Evolutionary conservation across 208 protist genomes (phyloP).

Genomic region (Leishmania aethiopica): DNA sequence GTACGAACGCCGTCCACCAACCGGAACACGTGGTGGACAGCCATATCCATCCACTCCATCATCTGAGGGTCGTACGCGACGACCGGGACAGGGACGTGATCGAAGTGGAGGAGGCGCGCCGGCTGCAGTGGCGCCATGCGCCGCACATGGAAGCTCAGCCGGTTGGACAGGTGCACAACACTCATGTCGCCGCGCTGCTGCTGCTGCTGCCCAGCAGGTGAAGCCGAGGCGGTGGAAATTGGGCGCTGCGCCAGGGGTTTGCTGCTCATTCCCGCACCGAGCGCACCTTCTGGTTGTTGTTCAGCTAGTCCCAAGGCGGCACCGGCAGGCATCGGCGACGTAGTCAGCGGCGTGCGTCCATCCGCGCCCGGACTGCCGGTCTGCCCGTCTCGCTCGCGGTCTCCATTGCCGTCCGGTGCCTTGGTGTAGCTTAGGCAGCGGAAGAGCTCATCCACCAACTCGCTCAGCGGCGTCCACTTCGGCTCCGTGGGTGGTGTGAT

Average conservation of each 20-base stretch:
- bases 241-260: neutral
- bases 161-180: constrained; percentile 57
- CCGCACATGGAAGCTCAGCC: constrained; percentile 56
- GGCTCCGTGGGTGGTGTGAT: constrained; percentile 60
- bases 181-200: constrained; percentile 29
- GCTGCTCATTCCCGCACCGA: neutral
- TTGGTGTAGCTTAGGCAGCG: constrained; percentile 33
- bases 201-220: neutral
- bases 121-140: constrained; percentile 57
- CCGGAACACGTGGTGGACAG: constrained; percentile 59
- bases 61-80: constrained; percentile 34
- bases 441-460: constrained; percentile 61
- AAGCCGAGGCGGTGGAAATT: neutral
- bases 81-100: constrained; percentile 67
- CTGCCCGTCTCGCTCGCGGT: neutral
- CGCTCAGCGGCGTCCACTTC: constrained; percentile 65
- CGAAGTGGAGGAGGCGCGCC: constrained; percentile 43
- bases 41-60: constrained; percentile 71
- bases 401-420: neutral
- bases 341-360: constrained; percentile 8
- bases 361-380: neutral
- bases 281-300: neutral
- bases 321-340: neutral
- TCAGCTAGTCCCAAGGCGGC: neutral
- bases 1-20: constrained; percentile 71